Base-by-base conservation (phyloP, 78 protist species). In the Chrysochromulina parva region DNA sequence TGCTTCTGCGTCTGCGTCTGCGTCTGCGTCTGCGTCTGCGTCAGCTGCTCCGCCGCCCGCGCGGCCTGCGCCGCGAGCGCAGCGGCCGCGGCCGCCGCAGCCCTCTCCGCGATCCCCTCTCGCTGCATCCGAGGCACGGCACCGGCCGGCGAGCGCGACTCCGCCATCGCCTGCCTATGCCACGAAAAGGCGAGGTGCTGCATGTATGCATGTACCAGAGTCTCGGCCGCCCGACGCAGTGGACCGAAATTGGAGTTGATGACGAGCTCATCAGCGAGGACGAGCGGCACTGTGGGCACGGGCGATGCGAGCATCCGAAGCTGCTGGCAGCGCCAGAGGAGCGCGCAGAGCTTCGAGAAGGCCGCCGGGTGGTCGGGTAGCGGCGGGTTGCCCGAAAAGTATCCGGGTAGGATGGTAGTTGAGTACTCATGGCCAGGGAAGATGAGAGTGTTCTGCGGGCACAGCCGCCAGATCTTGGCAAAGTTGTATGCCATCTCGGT, bases 391-490 rank as follows among this genome's bases (percentile, higher is more conserved):
- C 82, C 82, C 4, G 11, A 16, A 55, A 74, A 1, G 55, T 74
- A 74, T 14, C 22, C 16, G 38, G 62, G 47, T 7, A 78, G 86
- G 62, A 78, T 20, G 26, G 47, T 1, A 7, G 4, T 7, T 13
- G 86, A 26, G 60, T 78, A 78, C 60, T 78, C 86, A 47, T 78
- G 86, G 19, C 86, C 86, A 4, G 86, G 86, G 60, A 78, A 78
- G 86, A 78, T 5, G 60, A 19, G 62, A 48, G 62, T 53, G 53
- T 53, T 0, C 3, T 58, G 50, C 17, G 86, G 48, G 86, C 19
- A 53, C 19, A 0, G 50, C 1, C 86, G 86, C 86, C 86, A 78
- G 20, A 78, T 1, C 57, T 53, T 53, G 24, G 60, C 60, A 50
- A 78, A 78, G 58, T 38, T 5, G 62, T 38, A 9, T 16, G 2